Evolutionary conservation across 1,284 basidiomycete species (phyloP), one percentile per base, ranked within the genome.

Genomic region (Heterobasidion parviporum): DNA sequence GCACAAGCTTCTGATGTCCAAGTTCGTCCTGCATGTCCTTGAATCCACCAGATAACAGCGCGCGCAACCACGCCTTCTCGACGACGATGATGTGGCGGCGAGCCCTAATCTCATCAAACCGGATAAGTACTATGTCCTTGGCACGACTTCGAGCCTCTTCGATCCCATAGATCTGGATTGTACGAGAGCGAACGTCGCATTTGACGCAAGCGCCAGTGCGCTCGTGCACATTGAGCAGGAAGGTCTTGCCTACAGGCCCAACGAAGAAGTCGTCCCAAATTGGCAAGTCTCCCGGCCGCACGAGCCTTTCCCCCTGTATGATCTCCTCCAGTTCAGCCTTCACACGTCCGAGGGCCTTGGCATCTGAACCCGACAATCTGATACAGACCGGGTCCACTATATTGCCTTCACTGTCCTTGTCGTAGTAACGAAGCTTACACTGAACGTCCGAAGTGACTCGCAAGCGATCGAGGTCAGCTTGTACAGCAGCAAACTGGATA

Each of bases 181-280:
- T 71, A 14, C 76, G 72, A 34, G 77, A 71, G 0, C 60, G 55
- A 0, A 48, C n/a, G 57, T 83, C 74, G 7, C 69, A 61, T 50
- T 72, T 68, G 50, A 88, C 75, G 34, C 68, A 63, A 5, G 83
- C 67, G 1, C 67, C 69, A 0, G 69, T 61, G 8, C 60, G 56
- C 2, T 55, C 57, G 56, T 79, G 70, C 15, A 87, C 57, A 1
- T 70, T 63, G 0, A 70, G 60, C 35, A 88, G 56, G 63, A 76
- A 87, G 0, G 26, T 38, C 0, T 54, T 51, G 0, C 87, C 85
- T 5, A 65, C 64, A 0, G 61, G 55, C 5, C 72, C 60, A 18
- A 63, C 63, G 58, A 89, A 83, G 65, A 79, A 87, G 2, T 72
- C 69, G 58, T 88, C 81, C 87, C 87, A 89, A 1, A 79, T 68